Evolutionary conservation across 305 asterid genomes (phyloP), one percentile per base, ranked within the genome.

Genomic region (Vinca major): DNA sequence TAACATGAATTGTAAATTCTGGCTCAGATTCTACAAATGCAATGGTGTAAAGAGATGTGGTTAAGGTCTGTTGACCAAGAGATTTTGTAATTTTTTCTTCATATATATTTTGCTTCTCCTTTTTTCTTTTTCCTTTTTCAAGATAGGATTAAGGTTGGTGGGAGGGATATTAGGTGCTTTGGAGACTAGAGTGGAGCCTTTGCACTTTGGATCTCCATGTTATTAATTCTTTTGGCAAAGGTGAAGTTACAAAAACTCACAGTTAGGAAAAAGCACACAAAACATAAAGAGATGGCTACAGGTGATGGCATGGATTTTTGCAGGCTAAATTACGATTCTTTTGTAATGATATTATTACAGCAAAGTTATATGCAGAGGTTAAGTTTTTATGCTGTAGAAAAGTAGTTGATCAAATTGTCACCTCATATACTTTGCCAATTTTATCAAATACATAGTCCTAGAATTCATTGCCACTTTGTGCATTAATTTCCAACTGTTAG

Each of bases 1-100:
- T 79, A 76, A 79, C 73, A 60, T 74, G 77, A 82, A 66, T 21
- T 74, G 81, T 79, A 74, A 60, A 74, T 77, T 49, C 50, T 51
- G 69, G 80, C 77, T 63, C 75, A n/a, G 26, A 39, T 61, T 16
- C 48, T 9, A 26, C 48, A 37, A 40, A 26, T 50, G 64, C 17
- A 61, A 19, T 21, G 45, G 64, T 62, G 69, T 62, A 51, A 67
- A 36, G 45, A 36, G 33, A 58, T 14, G 45, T 13, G 45, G 45
- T 33, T 2, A 73, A 33, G 36, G 63, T 70, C 68, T 50, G 68
- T 67, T 66, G 66, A 73, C 52, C 5, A 67, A 60, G 43, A 74
- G 78, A 74, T 66, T 62, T 71, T 75, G 73, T 67, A 67, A 62
- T 71, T 13, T 66, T 51, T 37, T 61, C 70, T 56, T 63, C 63